Evolutionary conservation across 345 rosid species (phyloP).

Genomic region (Heritiera littoralis): DNA sequence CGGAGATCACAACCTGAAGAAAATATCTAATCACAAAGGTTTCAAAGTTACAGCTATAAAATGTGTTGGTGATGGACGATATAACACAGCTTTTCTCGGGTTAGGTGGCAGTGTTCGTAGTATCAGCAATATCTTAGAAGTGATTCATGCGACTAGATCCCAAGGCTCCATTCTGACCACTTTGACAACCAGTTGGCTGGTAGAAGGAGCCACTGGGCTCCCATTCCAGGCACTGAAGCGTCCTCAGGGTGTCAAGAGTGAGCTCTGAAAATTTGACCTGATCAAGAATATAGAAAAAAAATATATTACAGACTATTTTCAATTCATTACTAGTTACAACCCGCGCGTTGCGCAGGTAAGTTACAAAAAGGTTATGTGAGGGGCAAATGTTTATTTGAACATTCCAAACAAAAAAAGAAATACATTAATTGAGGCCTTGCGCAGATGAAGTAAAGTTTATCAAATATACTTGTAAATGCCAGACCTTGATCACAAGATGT

Average conservation of each 20-base stretch:
- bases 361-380: too few relatives aligned
- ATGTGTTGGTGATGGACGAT: constrained; percentile 86
- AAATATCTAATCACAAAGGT: neutral
- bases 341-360: too few relatives aligned
- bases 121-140: constrained; percentile 74
- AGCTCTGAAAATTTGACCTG: too few relatives aligned
- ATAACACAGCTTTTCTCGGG: constrained; percentile 82
- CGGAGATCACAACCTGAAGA: neutral
- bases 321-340: too few relatives aligned
- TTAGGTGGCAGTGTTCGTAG: constrained; percentile 74
- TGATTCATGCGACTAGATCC: constrained; percentile 58
- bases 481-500: too few relatives aligned
- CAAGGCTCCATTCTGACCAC: constrained; percentile 55
- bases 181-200: constrained; percentile 52
- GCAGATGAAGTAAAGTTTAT: too few relatives aligned
- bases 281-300: too few relatives aligned
- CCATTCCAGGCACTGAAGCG: constrained; percentile 98
- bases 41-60: constrained; percentile 75
- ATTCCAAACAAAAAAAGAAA: too few relatives aligned
- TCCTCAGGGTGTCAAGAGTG: constrained; percentile 47
- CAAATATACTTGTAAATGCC: too few relatives aligned
- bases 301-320: too few relatives aligned
- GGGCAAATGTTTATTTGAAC: too few relatives aligned
- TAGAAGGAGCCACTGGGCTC: constrained; percentile 93
- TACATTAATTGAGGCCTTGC: too few relatives aligned